These are phyloP conservation scores for Priceomyces fermenticarens DNA, from an alignment of 805 yeast species.

Conservation along the genomic window DNA sequence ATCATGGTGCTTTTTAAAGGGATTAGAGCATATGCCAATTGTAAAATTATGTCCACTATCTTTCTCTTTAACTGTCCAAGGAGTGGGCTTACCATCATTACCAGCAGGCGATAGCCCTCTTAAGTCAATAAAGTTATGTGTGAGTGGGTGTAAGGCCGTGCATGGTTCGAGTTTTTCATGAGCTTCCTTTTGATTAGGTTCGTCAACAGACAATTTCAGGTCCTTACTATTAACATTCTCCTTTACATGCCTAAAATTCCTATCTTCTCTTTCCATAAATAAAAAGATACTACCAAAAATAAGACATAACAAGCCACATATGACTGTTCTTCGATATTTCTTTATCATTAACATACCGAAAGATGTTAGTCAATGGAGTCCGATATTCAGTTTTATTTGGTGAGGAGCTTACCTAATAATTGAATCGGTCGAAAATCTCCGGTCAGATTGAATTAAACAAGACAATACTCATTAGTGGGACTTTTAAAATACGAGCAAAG, in stretches of 20 bases:
- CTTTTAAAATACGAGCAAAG: background rate
- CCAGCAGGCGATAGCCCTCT: slow-evolving; percentile 46
- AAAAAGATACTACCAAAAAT: slow-evolving; percentile 1
- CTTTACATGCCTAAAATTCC: background rate
- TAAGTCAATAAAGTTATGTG: slow-evolving; percentile 52
- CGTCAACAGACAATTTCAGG: background rate
- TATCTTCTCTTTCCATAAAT: background rate
- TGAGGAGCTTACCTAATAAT: slow-evolving; percentile 2
- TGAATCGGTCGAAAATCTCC: background rate
- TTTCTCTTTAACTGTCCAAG: slow-evolving; percentile 70
- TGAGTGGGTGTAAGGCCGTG: slow-evolving; percentile 34
- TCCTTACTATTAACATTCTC: background rate
- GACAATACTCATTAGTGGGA: slow-evolving; percentile 1
- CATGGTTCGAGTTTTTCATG: slow-evolving; percentile 26
- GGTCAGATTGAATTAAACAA: background rate
- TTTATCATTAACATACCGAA: slow-evolving; percentile 1
- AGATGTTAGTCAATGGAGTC: background rate
- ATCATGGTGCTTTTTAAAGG: slow-evolving; percentile 44
- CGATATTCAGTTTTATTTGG: slow-evolving; percentile 10
- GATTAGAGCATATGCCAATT: slow-evolving; percentile 45
- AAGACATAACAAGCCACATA: background rate
- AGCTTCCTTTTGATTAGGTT: slow-evolving; percentile 3
- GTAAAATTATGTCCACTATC: slow-evolving; percentile 71
- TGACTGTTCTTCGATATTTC: slow-evolving; percentile 2
- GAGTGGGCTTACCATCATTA: slow-evolving; percentile 42